Evolutionary conservation across 2,329 filamentous ascomycete genomes (phyloP).

Genomic region (Fusarium sp.): DNA sequence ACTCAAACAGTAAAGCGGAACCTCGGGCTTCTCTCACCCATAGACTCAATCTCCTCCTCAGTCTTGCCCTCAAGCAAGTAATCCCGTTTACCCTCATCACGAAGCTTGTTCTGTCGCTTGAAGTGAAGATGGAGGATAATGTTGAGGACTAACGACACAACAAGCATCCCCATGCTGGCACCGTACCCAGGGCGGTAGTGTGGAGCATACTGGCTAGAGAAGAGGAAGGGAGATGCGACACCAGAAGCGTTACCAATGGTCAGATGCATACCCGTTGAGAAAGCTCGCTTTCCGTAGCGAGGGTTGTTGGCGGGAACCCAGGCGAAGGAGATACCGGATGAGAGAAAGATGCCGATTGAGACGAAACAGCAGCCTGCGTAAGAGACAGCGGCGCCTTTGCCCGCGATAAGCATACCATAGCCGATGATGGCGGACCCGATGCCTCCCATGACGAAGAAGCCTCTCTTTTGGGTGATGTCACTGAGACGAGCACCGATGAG

Average conservation of each 20-base stretch:
- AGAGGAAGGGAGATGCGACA: slow-evolving; percentile 70
- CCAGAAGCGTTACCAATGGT: slow-evolving; percentile 71
- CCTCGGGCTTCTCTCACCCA: slow-evolving; percentile 54
- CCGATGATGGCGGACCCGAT: slow-evolving; percentile 65
- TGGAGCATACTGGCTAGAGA: slow-evolving; percentile 55
- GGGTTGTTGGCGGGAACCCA: slow-evolving; percentile 67
- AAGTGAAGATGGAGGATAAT: slow-evolving; percentile 44
- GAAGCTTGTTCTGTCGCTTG: slow-evolving; percentile 48
- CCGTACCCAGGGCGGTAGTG: slow-evolving; percentile 61
- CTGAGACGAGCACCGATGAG: slow-evolving; percentile 66
- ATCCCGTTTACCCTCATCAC: slow-evolving; percentile 52
- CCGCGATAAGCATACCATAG: slow-evolving; percentile 68
- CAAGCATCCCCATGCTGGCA: slow-evolving; percentile 61
- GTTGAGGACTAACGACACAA: slow-evolving; percentile 46
- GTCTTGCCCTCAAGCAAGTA: slow-evolving; percentile 53
- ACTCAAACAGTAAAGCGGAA: slow-evolving; percentile 43
- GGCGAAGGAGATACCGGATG: slow-evolving; percentile 49
- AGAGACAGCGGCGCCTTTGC: slow-evolving; percentile 64
- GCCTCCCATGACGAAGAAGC: slow-evolving; percentile 61
- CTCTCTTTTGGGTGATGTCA: slow-evolving; percentile 66
- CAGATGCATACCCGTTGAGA: slow-evolving; percentile 69
- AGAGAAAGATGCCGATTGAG: slow-evolving; percentile 63
- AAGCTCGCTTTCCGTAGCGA: slow-evolving; percentile 71
- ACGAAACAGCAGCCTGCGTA: slow-evolving; percentile 72
- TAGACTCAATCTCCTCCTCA: slow-evolving; percentile 53